Evolutionary conservation across 306 rosid genomes (phyloP), one percentile per base, ranked within the genome.

Genomic region (Trifolium dubium): DNA sequence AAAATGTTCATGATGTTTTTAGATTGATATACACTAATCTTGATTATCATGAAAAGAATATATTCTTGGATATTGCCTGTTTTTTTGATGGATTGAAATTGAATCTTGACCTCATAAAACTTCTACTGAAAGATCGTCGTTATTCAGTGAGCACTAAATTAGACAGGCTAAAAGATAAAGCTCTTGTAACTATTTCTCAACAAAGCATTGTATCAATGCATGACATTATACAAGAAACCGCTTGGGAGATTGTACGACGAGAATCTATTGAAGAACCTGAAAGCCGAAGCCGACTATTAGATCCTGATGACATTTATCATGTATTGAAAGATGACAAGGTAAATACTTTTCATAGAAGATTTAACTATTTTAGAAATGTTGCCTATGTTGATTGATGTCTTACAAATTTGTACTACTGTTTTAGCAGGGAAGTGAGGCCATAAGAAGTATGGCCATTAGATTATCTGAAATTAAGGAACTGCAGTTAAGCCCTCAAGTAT

Each of bases 51-150:
- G 58, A 51, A 17, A 17, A 51, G 29, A 51, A 3, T 51, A 51
- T 51, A 51, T 51, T 51, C 9, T 51, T 51, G 58, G 58, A 51
- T 51, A 51, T 51, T 17, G 58, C 58, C 29, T 81, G 81, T 55
- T 67, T 58, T 44, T 72, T 81, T 4, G 29, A 50, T 1, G 72
- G 78, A 19, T 4, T 61, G 62, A 61, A 44, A 31, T 18, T 61
- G 18, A 46, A 61, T 10, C 60, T 73, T 30, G 9, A 73, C 4
- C 5, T 31, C 23, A 3, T 73, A 4, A 47, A 46, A 5, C 2
- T 18, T 61, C 23, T 74, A 32, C 49, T 62, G 29, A 49, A 63
- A 50, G 71, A 74, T 37, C 51, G 32, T 19, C 39, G 19, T 74
- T 47, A 19, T 17, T 47, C 72, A 5, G 79, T 74, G 35, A 39